phyloP scores from a whole-genome alignment of 345 rosid species.

The Isatis tinctoria region DNA sequence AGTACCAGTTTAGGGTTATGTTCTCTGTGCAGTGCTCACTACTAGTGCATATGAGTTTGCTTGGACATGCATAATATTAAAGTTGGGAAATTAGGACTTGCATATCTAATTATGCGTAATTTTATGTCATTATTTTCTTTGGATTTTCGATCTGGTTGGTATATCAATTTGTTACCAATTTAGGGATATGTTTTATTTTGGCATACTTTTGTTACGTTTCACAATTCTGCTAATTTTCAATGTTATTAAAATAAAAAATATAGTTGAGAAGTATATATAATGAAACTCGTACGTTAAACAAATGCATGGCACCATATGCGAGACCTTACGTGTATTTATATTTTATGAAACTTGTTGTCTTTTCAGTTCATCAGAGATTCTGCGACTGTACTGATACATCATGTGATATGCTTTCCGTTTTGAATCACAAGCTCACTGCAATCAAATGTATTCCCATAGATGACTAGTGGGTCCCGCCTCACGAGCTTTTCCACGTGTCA shows the following conservation, averaged over 20 bases:
- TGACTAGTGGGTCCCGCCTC: conserved; percentile 37
- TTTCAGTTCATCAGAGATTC: conserved; percentile 2
- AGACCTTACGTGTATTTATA: conserved; percentile 16
- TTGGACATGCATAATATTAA: conserved; percentile 33
- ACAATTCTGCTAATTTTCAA: background rate
- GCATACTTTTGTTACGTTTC: background rate
- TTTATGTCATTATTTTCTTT: background rate
- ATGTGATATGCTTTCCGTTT: conserved; percentile 24
- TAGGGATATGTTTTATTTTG: too few relatives aligned
- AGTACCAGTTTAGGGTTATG: conserved; percentile 45
- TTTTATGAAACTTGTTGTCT: conserved; percentile 18
- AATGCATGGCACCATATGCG: conserved; percentile 13
- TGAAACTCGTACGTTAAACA: conserved; percentile 10
- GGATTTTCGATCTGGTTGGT: background rate
- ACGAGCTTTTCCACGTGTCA: conserved; percentile 50
- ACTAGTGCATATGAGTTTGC: conserved; percentile 57
- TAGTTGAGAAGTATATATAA: background rate
- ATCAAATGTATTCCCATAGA: too few relatives aligned
- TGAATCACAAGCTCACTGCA: conserved; percentile 39
- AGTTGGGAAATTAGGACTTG: background rate
- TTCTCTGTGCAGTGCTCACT: conserved; percentile 58
- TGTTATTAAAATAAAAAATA: background rate
- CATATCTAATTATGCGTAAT: background rate
- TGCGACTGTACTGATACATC: too few relatives aligned
- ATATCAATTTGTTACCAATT: background rate